Evolutionary conservation across 2,329 filamentous ascomycete species (phyloP), one percentile per base, ranked within the genome.

Genomic region (Epichloe sylvatica): DNA sequence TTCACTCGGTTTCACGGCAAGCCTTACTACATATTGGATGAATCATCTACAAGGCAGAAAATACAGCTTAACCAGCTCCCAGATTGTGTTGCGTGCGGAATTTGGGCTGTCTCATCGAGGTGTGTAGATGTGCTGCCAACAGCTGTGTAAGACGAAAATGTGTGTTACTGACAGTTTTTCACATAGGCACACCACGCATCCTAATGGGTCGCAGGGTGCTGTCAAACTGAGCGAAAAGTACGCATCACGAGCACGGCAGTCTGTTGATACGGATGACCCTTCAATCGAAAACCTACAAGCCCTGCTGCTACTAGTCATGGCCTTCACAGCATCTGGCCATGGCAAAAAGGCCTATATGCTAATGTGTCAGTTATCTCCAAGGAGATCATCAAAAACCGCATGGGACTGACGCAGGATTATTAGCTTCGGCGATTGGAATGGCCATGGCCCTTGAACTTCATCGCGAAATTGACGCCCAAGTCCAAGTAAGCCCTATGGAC

Each of bases 331-430:
- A 36, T 74, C 80, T 33, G 87, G 88, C 25, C 81, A 84, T 59
- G 86, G 87, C 15, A 91, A 86, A 67, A 92, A 86, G 65, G 83
- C 86, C 1, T 92, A 89, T 57, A 94, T 94, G 87, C 73, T 89
- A 38, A 73, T 94, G 57, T 79, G 86, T 86, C 80, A 19, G 38
- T 17, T 11, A 33, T 12, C 23, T 25, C 7, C 30, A 9, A 21
- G 23, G 13, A 5, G 15, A 6, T 19, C 8, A 21, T 30, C 13
- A 17, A n/a, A n/a, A 4, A 36, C 13, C 17, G 13, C 41, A 45
- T 21, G 30, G 23, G n/a, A 23, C 17, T 33, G 23, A 37, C 4
- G 12, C 30, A 5, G 36, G 15, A 7, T 23, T n/a, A 4, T 8
- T 12, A 51, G 33, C 40, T 53, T 55, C 52, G 34, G 56, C 54